Conservation (phyloP, 345 rosid species). For the Raphanus sativus region DNA sequence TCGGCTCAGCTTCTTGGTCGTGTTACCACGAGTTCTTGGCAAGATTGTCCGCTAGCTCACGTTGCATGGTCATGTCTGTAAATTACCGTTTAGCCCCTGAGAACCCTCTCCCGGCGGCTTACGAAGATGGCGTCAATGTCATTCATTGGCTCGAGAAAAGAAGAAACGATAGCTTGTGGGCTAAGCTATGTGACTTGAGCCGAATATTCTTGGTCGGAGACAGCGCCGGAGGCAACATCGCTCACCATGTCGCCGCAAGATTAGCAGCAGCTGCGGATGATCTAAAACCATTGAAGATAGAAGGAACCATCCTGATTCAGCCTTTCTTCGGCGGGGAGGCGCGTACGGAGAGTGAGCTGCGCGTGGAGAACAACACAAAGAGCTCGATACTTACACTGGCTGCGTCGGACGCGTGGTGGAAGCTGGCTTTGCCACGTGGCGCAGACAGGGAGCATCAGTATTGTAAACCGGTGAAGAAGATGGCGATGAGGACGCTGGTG, state of each 20-base stretch:
- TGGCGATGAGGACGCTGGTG: slow-evolving; percentile 45
- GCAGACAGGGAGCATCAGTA: slow-evolving; percentile 69
- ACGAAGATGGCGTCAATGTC: slow-evolving; percentile 59
- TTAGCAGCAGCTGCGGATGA: neutral
- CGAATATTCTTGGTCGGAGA: slow-evolving; percentile 61
- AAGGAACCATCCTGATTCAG: slow-evolving; percentile 57
- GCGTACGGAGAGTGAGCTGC: slow-evolving; percentile 55
- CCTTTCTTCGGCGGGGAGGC: slow-evolving; percentile 66
- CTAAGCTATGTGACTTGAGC: slow-evolving; percentile 39
- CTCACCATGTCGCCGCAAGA: slow-evolving; percentile 46
- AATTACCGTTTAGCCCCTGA: slow-evolving; percentile 67
- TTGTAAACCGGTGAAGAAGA: slow-evolving; percentile 53
- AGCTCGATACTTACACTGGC: slow-evolving; percentile 54
- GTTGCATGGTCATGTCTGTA: slow-evolving; percentile 51
- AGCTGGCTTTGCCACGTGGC: slow-evolving; percentile 63
- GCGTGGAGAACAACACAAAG: slow-evolving; percentile 41
- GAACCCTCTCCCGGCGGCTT: slow-evolving; percentile 61
- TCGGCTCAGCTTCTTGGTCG: slow-evolving; percentile 63
- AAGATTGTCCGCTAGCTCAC: slow-evolving; percentile 42
- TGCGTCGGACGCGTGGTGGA: slow-evolving; percentile 74
- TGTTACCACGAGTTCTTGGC: slow-evolving; percentile 64
- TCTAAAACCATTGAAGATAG: slow-evolving; percentile 39
- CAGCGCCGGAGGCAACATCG: slow-evolving; percentile 76
- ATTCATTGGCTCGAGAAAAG: slow-evolving; percentile 56
- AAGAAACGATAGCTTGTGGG: slow-evolving; percentile 37